A percentile compares a stretch with the other conserved stretches of the same genome.
These are phyloP conservation scores for Coemansia furcata DNA, from an alignment of 192 early-diverging fungal genomes.

Conservation along the genomic window DNA sequence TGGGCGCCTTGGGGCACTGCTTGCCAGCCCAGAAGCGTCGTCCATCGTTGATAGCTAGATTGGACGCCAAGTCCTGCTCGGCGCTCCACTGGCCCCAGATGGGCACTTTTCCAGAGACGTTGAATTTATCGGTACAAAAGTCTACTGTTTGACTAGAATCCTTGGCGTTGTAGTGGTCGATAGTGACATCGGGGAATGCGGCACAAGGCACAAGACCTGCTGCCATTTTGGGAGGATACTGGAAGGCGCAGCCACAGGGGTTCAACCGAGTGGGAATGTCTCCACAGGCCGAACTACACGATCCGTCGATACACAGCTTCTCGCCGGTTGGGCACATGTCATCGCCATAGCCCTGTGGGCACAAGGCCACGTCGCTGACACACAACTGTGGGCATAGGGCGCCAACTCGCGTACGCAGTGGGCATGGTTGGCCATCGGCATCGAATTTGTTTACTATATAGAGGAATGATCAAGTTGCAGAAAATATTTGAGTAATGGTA, in stretches of 20 bases:
- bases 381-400: conserved; percentile 56
- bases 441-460: conserved; percentile 55
- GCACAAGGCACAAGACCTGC: conserved; percentile 35
- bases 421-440: conserved; percentile 43
- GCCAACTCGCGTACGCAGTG: conserved; percentile 41
- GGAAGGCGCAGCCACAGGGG: conserved; percentile 46
- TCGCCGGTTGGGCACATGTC: conserved; percentile 45
- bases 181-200: conserved; percentile 39
- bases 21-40: conserved; percentile 48
- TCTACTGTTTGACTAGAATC: conserved; percentile 22
- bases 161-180: conserved; percentile 33
- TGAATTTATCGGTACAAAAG: conserved; percentile 35
- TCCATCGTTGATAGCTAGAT: conserved; percentile 11
- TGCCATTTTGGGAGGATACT: conserved; percentile 24
- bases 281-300: conserved; percentile 44
- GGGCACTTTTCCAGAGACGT: conserved; percentile 18
- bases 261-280: conserved; percentile 36
- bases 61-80: conserved; percentile 5
- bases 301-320: conserved; percentile 54
- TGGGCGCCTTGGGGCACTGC: conserved; percentile 36
- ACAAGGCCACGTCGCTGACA: conserved; percentile 46
- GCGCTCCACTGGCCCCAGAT: conserved; percentile 36
- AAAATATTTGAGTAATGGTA: neutral
- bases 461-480: neutral
- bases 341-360: conserved; percentile 28